These are phyloP conservation scores for Aureobasidium mangrovei DNA, from an alignment of 2,329 filamentous ascomycete species.

Conservation along the genomic window DNA sequence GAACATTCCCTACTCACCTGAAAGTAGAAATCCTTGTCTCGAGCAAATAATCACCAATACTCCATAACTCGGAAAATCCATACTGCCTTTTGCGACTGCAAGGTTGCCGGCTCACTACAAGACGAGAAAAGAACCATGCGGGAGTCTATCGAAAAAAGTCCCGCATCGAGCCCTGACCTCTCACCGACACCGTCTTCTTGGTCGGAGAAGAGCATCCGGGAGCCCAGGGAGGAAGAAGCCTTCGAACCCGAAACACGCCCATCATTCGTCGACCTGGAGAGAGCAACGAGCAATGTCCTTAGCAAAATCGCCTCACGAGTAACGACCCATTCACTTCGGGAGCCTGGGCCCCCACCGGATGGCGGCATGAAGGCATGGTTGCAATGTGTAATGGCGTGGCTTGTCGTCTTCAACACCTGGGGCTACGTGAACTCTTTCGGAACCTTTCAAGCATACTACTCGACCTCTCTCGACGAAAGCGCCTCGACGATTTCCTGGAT, in stretches of 20 bases:
- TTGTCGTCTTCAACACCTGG: constrained; percentile 31
- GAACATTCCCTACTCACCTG: too few species aligned
- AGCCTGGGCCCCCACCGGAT: constrained; percentile 34
- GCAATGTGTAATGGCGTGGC: constrained; percentile 27
- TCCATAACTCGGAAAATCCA: constrained; percentile 4
- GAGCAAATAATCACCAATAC: background rate
- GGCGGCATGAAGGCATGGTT: constrained; percentile 33
- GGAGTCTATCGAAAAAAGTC: background rate
- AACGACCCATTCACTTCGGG: constrained; percentile 25
- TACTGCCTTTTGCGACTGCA: background rate
- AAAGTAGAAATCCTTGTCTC: background rate
- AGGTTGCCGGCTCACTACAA: background rate
- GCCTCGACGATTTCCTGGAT: constrained; percentile 45
- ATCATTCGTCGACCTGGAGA: background rate
- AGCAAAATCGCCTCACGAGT: constrained; percentile 28
- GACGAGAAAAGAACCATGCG: background rate
- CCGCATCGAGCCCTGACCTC: background rate
- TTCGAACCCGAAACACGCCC: background rate
- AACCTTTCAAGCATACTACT: constrained; percentile 41
- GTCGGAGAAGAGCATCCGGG: constrained; percentile 6
- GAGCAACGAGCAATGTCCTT: constrained; percentile 19
- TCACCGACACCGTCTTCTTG: background rate
- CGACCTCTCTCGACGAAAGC: constrained; percentile 23
- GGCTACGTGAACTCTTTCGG: constrained; percentile 36
- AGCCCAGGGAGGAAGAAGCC: background rate